Conservation (phyloP, 2,329 filamentous ascomycete genomes). For the Myrmaecium sp. region DNA sequence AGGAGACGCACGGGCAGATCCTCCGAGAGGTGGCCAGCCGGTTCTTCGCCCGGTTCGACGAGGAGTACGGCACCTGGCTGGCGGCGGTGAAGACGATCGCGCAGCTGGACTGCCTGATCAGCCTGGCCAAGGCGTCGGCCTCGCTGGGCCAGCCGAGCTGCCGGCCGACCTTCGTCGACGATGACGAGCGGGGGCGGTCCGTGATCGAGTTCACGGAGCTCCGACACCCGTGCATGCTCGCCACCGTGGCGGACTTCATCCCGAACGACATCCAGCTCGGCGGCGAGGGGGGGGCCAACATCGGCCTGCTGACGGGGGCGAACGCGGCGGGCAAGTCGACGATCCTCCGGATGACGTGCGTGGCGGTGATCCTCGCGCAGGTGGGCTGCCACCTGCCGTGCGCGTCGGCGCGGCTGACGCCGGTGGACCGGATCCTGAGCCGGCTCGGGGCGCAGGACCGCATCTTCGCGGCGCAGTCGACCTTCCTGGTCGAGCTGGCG, state of each 20-base stretch:
- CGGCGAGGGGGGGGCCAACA: conserved; percentile 61
- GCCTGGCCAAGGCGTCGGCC: conserved; percentile 73
- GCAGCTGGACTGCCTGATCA: conserved; percentile 88
- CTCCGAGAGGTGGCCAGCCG: conserved; percentile 69
- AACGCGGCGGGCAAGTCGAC: conserved; percentile 98
- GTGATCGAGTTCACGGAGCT: conserved; percentile 85
- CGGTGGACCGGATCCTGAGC: conserved; percentile 96
- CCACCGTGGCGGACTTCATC: conserved; percentile 82
- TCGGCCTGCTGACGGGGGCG: conserved; percentile 83
- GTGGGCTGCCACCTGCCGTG: conserved; percentile 88
- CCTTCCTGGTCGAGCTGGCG: conserved; percentile 93
- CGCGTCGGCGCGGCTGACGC: conserved; percentile 64
- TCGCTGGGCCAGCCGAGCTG: conserved; percentile 76
- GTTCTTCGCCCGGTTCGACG: conserved; percentile 77
- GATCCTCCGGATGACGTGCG: conserved; percentile 87
- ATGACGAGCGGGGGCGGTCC: conserved; percentile 67
- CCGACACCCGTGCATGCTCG: conserved; percentile 86
- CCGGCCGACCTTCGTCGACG: conserved; percentile 71
- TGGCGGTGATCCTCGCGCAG: conserved; percentile 94
- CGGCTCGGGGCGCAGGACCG: conserved; percentile 95
- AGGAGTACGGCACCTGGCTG: conserved; percentile 72
- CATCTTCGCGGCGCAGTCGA: conserved; percentile 94
- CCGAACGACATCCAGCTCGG: conserved; percentile 86
- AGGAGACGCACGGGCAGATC: conserved; percentile 84
- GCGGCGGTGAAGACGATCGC: conserved; percentile 78